Evolutionary conservation across 345 rosid species (phyloP), one percentile per base, ranked within the genome.

Genomic region (Populus nigra): DNA sequence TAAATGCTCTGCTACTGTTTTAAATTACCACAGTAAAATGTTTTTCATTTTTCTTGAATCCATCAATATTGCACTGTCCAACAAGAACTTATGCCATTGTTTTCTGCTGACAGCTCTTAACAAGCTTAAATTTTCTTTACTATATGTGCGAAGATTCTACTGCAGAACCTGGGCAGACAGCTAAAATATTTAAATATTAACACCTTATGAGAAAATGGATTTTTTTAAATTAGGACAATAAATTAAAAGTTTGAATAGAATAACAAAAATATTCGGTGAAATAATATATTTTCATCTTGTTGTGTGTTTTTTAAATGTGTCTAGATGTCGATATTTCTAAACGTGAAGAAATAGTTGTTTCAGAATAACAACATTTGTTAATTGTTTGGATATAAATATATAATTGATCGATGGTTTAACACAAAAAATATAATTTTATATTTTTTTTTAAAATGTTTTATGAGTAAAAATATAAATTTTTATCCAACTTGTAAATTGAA

Each of bases 401-500:
- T 33, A 33, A 4, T 0, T 0, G 5, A 0, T 33, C 5, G 0
- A 33, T 0, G 0, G 5, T 33, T 33, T 2, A 33, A 31, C 0
- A 31, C 33, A 27, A 33, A 4, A 33, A 33, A 0, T 4, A 33
- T 33, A 33, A 33, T 33, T 33, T 4, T 33, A 4, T 33, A 5
- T 4, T 33, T 33, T 3, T 33, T 33, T 33, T 33, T 0, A 33
- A 33, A 33, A 33, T 33, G 0, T 33, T 33, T 33, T 4, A 33
- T 4, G 35, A 33, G 35, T 33, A 33, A 33, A 33, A 33, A 33
- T 33, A 33, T 33, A 33, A 33, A 33, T 33, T 0, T 33, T 33
- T 33, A 0, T 33, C 0, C 0, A 33, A 33, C 35, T 4, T 33
- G 35, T 33, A 33, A 4, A 4, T 4, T 33, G 4, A 33, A 33